Evolutionary conservation across 768 basidiomycete genomes (phyloP), one percentile per base, ranked within the genome.

Genomic region (Lyophyllum semitale): DNA sequence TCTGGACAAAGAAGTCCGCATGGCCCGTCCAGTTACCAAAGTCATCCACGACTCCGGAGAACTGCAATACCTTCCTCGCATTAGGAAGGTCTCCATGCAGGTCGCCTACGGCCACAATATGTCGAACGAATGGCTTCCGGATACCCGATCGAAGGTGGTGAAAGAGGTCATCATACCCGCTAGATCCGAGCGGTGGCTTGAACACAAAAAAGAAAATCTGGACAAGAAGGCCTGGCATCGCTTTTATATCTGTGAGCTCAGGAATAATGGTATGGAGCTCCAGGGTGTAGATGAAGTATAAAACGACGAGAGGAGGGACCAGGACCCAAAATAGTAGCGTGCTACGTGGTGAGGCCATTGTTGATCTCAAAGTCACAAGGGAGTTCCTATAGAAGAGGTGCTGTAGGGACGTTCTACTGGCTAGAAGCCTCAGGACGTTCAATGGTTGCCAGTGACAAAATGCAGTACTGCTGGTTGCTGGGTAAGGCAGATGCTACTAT

Each of bases 21-120:
- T 88, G 76, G 4, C 91, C 93, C 3, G 84, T 83, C 96, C 96
- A 98, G 52, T 86, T 76, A 1, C 86, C 86, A 6, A 80, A 64
- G 11, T 82, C 79, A 62, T 94, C 85, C 2, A 89, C 84, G 4
- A 98, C 87, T 1, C 79, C 78, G 1, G 92, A 84, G 77, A 94
- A 93, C 32, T 87, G 77, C 27, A 98, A 76, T 20, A 98, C 93
- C 38, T 77, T 80, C 59, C 81, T 82, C 11, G 94, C 88, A 67
- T 95, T 96, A 0, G 77, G 74, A 26, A 91, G 65, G 73, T 97
- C 94, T 0, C 96, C 95, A 62, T 98, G 96, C 30, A 98, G 71
- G 63, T 98, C 96, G 0, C 94, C 95, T 0, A 97, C 88, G 11
- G 93, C 95, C 0, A 96, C 84, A 22, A 98, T 89, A 58, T 82